These are phyloP conservation scores for Ophiostoma sp. DNA, from an alignment of 2,329 filamentous ascomycete genomes.

Conservation along the genomic window DNA sequence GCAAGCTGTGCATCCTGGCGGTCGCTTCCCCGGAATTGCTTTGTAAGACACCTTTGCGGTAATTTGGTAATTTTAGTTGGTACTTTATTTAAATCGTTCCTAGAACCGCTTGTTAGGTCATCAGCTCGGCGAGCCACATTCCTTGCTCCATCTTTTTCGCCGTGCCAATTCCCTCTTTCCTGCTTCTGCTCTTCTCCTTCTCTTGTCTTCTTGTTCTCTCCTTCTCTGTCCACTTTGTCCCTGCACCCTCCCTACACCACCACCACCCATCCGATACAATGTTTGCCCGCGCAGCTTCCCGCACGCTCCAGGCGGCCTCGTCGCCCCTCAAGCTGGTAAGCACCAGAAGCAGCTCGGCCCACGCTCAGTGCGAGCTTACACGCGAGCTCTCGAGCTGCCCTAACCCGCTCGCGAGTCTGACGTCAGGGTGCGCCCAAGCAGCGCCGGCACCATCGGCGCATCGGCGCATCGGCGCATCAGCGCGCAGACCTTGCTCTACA, in stretches of 20 bases:
- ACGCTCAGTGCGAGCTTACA: background rate
- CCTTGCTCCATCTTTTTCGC: constrained; percentile 14
- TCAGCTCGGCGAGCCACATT: too few relatives aligned
- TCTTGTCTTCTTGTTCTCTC: background rate
- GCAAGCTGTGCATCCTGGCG: background rate
- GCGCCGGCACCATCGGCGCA: too few relatives aligned
- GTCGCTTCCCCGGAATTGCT: background rate
- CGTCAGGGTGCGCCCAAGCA: background rate
- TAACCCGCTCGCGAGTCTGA: background rate
- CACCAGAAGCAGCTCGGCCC: background rate
- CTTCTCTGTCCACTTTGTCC: too few relatives aligned
- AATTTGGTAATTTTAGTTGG: background rate
- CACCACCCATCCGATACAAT: constrained; percentile 41
- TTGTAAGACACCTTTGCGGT: background rate
- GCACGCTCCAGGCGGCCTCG: constrained; percentile 57
- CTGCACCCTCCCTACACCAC: background rate
- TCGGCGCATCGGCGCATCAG: too few relatives aligned
- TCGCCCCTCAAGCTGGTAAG: constrained; percentile 59
- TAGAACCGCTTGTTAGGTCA: too few relatives aligned
- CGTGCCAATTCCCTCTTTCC: constrained; percentile 11
- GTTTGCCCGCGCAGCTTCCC: constrained; percentile 62
- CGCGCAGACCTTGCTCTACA: too few relatives aligned
- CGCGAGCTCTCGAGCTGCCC: background rate
- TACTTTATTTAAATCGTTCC: too few relatives aligned
- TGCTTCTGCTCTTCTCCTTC: constrained; percentile 1